Evolutionary conservation across 2,329 filamentous ascomycete genomes (phyloP).

Genomic region (Colletotrichum sp.): DNA sequence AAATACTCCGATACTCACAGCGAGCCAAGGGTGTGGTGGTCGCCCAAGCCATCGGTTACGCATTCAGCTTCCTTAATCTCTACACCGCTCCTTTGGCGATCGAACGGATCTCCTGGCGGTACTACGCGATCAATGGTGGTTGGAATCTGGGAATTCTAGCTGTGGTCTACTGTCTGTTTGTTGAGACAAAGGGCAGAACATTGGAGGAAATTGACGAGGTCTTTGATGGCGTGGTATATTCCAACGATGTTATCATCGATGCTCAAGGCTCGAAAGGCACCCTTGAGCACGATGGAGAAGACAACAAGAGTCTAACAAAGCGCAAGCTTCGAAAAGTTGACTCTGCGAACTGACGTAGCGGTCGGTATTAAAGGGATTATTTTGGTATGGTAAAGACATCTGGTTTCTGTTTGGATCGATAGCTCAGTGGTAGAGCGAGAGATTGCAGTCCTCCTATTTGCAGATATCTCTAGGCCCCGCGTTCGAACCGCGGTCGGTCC

Average conservation of each 20-base stretch:
- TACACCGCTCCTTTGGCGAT: background rate
- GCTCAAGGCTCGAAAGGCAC: background rate
- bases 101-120: background rate
- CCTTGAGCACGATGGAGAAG: background rate
- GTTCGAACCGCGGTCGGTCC: conserved; percentile 13
- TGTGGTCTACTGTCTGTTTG: background rate
- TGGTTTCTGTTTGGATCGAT: conserved; percentile 1
- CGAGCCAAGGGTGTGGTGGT: background rate
- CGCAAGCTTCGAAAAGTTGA: background rate
- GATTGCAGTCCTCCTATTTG: background rate
- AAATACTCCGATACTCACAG: background rate
- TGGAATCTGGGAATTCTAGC: background rate
- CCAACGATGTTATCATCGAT: background rate
- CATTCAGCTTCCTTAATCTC: background rate
- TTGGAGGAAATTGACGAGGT: background rate
- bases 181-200: background rate
- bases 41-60: background rate
- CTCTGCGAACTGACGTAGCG: background rate
- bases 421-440: conserved; percentile 20
- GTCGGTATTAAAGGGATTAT: background rate
- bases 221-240: background rate
- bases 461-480: conserved; percentile 8
- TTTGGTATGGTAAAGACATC: background rate
- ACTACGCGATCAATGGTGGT: background rate
- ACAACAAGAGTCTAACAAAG: background rate